Conservation (phyloP, 441 rosid genomes). For the Iberis amara region DNA sequence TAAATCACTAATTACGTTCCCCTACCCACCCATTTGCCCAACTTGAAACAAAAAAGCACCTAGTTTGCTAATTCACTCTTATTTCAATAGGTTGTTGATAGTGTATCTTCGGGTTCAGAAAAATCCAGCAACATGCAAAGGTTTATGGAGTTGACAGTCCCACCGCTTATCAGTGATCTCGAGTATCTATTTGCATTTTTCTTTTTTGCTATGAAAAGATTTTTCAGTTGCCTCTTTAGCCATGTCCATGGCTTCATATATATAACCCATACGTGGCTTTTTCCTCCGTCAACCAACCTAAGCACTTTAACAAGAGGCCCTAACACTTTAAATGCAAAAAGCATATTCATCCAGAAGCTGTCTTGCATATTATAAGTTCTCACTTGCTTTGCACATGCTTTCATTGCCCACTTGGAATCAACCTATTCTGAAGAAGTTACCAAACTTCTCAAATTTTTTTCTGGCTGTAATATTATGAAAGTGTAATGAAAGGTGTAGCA, state of each 20-base stretch:
- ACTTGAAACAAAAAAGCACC: too few species aligned
- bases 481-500: not conserved
- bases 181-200: not conserved
- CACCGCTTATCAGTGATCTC: not conserved
- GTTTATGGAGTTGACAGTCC: not conserved
- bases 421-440: not conserved
- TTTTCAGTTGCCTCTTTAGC: not conserved
- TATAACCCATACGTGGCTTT: not conserved
- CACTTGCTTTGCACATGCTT: not conserved
- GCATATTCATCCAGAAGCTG: not conserved
- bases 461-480: not conserved
- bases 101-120: not conserved
- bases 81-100: too few species aligned
- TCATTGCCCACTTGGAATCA: not conserved
- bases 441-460: not conserved
- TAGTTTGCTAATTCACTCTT: too few species aligned
- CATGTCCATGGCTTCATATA: not conserved
- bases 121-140: not conserved
- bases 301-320: not conserved
- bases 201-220: not conserved
- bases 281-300: not conserved
- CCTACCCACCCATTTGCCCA: too few species aligned
- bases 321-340: not conserved
- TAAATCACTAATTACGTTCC: too few species aligned
- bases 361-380: not conserved